Percentiles rank a stretch among this genome's conserved stretches.
These are phyloP conservation scores for Colletotrichum sojae DNA, from an alignment of 2,329 filamentous ascomycete species.

Conservation along the genomic window DNA sequence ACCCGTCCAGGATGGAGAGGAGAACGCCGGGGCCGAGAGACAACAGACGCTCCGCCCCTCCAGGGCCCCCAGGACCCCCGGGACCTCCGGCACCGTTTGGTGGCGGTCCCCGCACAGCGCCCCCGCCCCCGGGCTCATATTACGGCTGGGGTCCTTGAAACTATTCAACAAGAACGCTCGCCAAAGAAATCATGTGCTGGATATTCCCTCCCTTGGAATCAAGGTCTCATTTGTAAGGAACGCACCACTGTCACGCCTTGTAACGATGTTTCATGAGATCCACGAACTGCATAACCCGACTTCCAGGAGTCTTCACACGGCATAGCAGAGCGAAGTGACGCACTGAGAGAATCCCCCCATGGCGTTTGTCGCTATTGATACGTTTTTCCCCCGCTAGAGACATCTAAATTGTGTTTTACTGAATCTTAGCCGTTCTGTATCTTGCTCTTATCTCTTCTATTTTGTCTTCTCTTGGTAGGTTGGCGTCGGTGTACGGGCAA, in stretches of 20 bases:
- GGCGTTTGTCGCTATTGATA: neutral
- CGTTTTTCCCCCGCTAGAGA: neutral
- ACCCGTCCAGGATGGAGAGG: slow-evolving; percentile 48
- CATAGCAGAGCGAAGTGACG: slow-evolving; percentile 28
- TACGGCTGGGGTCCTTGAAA: slow-evolving; percentile 28
- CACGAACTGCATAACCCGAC: slow-evolving; percentile 34
- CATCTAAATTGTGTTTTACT: slow-evolving; percentile 14
- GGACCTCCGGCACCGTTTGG: slow-evolving; percentile 25
- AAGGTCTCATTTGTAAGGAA: slow-evolving; percentile 18
- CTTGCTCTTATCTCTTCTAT: neutral
- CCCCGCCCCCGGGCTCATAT: slow-evolving; percentile 25
- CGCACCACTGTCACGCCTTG: slow-evolving; percentile 4
- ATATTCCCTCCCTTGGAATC: neutral
- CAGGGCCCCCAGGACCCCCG: slow-evolving; percentile 30
- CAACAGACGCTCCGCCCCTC: slow-evolving; percentile 34
- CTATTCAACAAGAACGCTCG: neutral
- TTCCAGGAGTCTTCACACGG: slow-evolving; percentile 19
- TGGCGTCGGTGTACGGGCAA: slow-evolving; percentile 33
- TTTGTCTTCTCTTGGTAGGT: slow-evolving; percentile 14
- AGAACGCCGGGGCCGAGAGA: slow-evolving; percentile 54
- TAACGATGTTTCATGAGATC: slow-evolving; percentile 32
- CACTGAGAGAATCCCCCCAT: slow-evolving; percentile 2
- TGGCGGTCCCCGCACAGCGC: slow-evolving; percentile 27
- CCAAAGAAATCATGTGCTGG: neutral
- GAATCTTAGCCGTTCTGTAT: slow-evolving; percentile 16